Evolutionary conservation across 2,329 filamentous ascomycete genomes (phyloP).

Genomic region (Epichloe gansuensis): DNA sequence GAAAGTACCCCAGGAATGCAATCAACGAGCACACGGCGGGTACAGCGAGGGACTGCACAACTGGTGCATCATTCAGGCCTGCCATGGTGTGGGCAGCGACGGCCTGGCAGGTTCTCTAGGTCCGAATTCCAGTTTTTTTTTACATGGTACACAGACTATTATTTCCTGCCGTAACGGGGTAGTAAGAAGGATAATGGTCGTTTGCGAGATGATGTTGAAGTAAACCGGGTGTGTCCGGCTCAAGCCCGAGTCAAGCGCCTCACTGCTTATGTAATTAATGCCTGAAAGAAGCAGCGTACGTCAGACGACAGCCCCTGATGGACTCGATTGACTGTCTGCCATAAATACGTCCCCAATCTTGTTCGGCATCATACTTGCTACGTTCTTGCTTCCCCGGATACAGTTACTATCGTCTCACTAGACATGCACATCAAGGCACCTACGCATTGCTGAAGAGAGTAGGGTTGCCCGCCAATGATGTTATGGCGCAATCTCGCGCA

Average conservation of each 20-base stretch:
- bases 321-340: too few species aligned
- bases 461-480: not conserved
- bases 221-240: not conserved
- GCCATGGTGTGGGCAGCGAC: constrained; percentile 20
- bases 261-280: not conserved
- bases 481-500: constrained; percentile 8
- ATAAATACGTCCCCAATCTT: too few species aligned
- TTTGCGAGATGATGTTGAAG: not conserved
- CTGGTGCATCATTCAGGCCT: constrained; percentile 27
- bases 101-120: not conserved
- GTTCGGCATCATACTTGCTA: not conserved
- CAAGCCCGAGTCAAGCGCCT: not conserved
- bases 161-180: too few species aligned
- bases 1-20: constrained; percentile 55
- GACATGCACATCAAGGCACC: not conserved
- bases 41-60: constrained; percentile 48
- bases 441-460: not conserved
- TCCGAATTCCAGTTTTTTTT: not conserved
- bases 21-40: constrained; percentile 55
- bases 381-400: not conserved
- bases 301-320: not conserved
- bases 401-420: not conserved
- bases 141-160: not conserved
- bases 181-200: too few species aligned
- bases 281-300: not conserved